A percentile compares a stretch with the other conserved stretches of the same genome.
These are phyloP conservation scores for Puccinellia tenuiflora DNA, from an alignment of 176 grass and related monocot species.

Conservation along the genomic window DNA sequence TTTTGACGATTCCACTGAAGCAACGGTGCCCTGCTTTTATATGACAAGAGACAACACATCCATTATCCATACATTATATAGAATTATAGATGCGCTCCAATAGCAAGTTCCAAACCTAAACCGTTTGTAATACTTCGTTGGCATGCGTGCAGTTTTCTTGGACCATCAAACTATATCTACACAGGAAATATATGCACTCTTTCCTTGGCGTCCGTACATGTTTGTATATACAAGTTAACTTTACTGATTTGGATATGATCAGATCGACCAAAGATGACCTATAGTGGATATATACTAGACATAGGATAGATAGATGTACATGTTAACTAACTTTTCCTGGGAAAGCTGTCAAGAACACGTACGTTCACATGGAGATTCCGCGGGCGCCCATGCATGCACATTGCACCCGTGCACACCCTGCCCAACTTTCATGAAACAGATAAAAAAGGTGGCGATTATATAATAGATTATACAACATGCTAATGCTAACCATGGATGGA, in stretches of 20 bases:
- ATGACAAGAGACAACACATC: not conserved
- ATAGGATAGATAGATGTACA: not conserved
- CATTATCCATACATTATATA: not conserved
- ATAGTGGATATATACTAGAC: not conserved
- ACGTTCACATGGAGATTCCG: not conserved
- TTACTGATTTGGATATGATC: not conserved
- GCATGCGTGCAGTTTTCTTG: conserved; percentile 1
- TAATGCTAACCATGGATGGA: not conserved
- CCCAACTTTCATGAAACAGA: not conserved
- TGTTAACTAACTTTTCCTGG: too few relatives aligned
- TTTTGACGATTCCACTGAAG: conserved; percentile 7
- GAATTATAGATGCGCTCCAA: not conserved
- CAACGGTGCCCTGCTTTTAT: not conserved
- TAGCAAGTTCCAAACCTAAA: conserved; percentile 10
- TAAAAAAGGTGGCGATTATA: not conserved
- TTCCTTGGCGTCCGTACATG: not conserved
- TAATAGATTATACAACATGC: not conserved
- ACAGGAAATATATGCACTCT: not conserved
- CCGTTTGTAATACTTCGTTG: not conserved
- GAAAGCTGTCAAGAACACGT: not conserved
- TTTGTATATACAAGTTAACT: not conserved
- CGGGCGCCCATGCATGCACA: not conserved
- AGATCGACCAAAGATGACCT: not conserved
- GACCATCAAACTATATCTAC: conserved; percentile 13
- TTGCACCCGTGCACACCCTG: not conserved